phyloP scores from a whole-genome alignment of 2,329 filamentous ascomycete genomes.

The Cladorrhinum sp. region DNA sequence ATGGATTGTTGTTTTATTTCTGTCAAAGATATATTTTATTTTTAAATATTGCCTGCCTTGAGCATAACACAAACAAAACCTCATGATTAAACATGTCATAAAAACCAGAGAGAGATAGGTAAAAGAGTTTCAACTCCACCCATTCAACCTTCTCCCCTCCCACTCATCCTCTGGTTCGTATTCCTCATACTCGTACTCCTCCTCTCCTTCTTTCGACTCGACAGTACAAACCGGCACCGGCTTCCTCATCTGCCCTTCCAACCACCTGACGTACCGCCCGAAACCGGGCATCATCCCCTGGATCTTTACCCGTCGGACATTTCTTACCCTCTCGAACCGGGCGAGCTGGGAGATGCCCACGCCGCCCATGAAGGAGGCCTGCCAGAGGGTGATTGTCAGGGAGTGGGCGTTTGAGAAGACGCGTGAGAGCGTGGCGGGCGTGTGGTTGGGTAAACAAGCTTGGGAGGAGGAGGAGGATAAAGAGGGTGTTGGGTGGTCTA shows the following conservation, averaged over 20 bases:
- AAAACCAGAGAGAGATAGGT: no score
- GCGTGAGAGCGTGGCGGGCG: conserved; percentile 30
- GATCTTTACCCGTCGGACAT: conserved; percentile 37
- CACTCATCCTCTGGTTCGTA: conserved; percentile 12
- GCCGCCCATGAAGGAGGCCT: conserved; percentile 39
- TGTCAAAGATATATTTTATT: no score
- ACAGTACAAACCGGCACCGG: not conserved
- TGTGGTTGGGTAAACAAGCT: not conserved
- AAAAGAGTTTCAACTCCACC: conserved; percentile 12
- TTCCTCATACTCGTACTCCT: not conserved
- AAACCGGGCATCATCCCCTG: conserved; percentile 40
- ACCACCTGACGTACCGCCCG: conserved; percentile 42
- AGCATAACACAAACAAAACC: no score
- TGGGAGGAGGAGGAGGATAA: conserved; percentile 25
- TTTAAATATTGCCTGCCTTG: no score
- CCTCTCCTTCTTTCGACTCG: no score
- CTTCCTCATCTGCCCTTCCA: conserved; percentile 37
- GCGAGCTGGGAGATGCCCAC: conserved; percentile 36
- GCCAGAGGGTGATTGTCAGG: conserved; percentile 40
- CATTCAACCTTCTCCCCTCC: conserved; percentile 14
- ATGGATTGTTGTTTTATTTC: no score
- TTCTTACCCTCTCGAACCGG: conserved; percentile 43
- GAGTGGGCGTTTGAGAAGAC: conserved; percentile 39
- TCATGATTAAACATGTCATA: no score
- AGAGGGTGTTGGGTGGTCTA: not conserved